phyloP scores from a whole-genome alignment of 2,329 filamentous ascomycete species.

The Neofusicoccum laricinum region DNA sequence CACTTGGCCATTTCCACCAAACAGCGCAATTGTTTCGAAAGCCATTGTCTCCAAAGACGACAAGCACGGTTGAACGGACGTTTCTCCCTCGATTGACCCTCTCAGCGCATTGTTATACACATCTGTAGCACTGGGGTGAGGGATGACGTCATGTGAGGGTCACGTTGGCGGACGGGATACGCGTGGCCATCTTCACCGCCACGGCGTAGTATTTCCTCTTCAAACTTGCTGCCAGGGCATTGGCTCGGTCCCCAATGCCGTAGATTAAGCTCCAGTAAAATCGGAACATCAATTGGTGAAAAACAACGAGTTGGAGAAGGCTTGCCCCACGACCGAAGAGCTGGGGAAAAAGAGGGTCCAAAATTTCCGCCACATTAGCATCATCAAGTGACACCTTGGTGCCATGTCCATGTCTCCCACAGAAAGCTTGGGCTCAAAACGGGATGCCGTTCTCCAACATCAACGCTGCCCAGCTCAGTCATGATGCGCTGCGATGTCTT shows the following conservation, averaged over 20 bases:
- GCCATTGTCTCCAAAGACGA: neutral
- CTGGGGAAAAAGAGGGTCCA: neutral
- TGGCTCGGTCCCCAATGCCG: neutral
- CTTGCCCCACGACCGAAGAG: too few species aligned
- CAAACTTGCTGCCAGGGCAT: too few species aligned
- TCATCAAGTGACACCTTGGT: too few species aligned
- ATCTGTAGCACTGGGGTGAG: neutral
- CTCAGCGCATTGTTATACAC: neutral
- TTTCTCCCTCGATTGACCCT: neutral
- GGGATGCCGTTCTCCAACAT: neutral
- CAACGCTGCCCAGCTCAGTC: neutral
- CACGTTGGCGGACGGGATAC: neutral
- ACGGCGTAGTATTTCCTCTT: neutral
- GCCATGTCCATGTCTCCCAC: too few species aligned
- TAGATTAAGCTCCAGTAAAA: neutral
- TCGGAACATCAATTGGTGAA: neutral
- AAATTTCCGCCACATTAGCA: neutral
- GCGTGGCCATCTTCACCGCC: neutral
- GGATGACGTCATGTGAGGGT: neutral
- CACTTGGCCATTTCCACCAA: conserved; percentile 22
- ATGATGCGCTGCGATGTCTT: neutral
- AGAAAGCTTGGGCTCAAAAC: too few species aligned
- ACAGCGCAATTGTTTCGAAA: conserved; percentile 15
- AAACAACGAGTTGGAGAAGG: too few species aligned
- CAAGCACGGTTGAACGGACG: neutral